Conservation (phyloP, 78 protist genomes). For the Chrysochromulina tobinii region DNA sequence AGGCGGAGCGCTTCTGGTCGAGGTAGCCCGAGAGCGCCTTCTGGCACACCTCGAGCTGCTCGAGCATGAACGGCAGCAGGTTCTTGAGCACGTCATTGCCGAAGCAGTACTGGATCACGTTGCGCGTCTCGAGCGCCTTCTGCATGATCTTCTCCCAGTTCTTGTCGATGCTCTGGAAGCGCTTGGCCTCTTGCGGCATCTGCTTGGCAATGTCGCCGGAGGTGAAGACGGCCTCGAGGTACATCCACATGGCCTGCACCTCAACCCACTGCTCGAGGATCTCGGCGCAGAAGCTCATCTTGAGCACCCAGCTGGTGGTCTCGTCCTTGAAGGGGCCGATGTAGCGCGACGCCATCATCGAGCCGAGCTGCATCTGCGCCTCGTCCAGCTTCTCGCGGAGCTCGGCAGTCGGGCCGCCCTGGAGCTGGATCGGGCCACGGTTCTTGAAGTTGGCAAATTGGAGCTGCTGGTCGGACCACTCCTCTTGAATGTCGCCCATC, state of each 20-base stretch:
- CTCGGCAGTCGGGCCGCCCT: conserved; percentile 53
- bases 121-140: conserved; percentile 37
- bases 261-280: conserved; percentile 78
- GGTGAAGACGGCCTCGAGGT: conserved; percentile 89
- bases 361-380: conserved; percentile 58
- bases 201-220: conserved; percentile 84
- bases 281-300: conserved; percentile 59
- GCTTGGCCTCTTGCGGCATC: conserved; percentile 85
- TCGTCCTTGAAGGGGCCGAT: conserved; percentile 68
- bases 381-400: conserved; percentile 78
- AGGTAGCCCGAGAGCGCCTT: conserved; percentile 67
- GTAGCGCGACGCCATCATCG: conserved; percentile 71
- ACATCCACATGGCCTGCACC: conserved; percentile 84
- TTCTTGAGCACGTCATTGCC: conserved; percentile 43
- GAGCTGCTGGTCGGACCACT: conserved; percentile 30
- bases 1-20: conserved; percentile 56
- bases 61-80: conserved; percentile 69
- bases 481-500: conserved; percentile 14
- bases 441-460: conserved; percentile 68
- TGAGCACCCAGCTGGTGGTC: conserved; percentile 38
- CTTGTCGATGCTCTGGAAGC: conserved; percentile 76
- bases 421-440: conserved; percentile 69
- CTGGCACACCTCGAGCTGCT: conserved; percentile 75
- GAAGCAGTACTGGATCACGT: conserved; percentile 51
- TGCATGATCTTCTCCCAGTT: conserved; percentile 69